Evolutionary conservation across 805 yeast genomes (phyloP).

Genomic region (Cyberlindnera suaveolens): DNA sequence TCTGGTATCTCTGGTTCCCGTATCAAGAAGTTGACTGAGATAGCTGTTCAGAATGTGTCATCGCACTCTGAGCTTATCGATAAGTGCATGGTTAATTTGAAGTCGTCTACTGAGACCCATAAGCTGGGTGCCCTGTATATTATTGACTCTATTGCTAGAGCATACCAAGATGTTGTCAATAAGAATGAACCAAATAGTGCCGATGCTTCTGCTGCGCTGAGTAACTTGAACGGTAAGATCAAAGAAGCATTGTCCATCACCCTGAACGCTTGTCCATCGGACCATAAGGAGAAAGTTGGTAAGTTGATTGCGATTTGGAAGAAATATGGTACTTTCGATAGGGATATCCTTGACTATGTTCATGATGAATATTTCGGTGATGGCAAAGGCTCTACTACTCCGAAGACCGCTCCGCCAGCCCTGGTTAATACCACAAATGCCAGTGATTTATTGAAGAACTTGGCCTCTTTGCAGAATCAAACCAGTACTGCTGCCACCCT

Average conservation of each 20-base stretch:
- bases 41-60: constrained; percentile 58
- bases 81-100: constrained; percentile 58
- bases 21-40: constrained; percentile 75
- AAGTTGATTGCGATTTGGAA: constrained; percentile 93
- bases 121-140: constrained; percentile 89
- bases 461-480: constrained; percentile 41
- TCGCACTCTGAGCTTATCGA: constrained; percentile 41
- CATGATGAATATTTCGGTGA: constrained; percentile 49
- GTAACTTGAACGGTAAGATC: constrained; percentile 56
- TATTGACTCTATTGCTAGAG: constrained; percentile 87
- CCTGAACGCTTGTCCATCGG: constrained; percentile 46
- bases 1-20: constrained; percentile 96
- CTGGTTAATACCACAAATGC: constrained; percentile 33
- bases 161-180: constrained; percentile 68
- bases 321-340: constrained; percentile 70
- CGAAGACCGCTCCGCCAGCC: constrained; percentile 49
- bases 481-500: constrained; percentile 4
- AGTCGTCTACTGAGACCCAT: constrained; percentile 68
- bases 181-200: constrained; percentile 65
- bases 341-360: constrained; percentile 46
- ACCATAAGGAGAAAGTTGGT: constrained; percentile 64
- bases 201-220: constrained; percentile 73
- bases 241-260: constrained; percentile 61
- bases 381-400: constrained; percentile 46
- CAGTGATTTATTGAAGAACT: constrained; percentile 60